phyloP scores from a whole-genome alignment of 192 early-diverging fungal genomes.

The Gryganskiella cystojenkinii region DNA sequence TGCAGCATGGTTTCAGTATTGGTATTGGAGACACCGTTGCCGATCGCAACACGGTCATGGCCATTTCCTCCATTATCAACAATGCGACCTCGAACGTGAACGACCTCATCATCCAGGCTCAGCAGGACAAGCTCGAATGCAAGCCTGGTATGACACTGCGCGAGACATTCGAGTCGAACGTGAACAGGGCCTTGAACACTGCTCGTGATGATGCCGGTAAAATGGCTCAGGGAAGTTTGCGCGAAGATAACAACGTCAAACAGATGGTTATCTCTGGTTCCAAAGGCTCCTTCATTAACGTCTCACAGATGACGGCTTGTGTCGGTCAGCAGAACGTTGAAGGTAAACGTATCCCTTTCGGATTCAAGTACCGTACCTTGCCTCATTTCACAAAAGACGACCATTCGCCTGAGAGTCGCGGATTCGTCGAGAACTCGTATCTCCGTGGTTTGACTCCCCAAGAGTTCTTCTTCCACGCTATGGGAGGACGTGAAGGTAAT shows the following conservation, averaged over 20 bases:
- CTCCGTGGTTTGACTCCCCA: conserved; percentile 93
- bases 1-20: conserved; percentile 95
- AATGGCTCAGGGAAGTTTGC: conserved; percentile 78
- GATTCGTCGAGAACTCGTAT: conserved; percentile 92
- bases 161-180: conserved; percentile 90
- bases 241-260: conserved; percentile 92
- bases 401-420: conserved; percentile 90
- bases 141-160: conserved; percentile 93
- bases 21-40: conserved; percentile 98
- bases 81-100: conserved; percentile 68
- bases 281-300: conserved; percentile 96
- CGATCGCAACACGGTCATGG: conserved; percentile 81
- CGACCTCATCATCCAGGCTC: conserved; percentile 23
- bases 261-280: conserved; percentile 98
- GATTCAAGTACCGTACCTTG: too few relatives aligned
- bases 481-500: conserved; percentile 96
- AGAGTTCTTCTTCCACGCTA: conserved; percentile 99
- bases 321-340: conserved; percentile 99
- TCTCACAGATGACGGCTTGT: conserved; percentile 98
- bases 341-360: conserved; percentile 95
- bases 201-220: conserved; percentile 95
- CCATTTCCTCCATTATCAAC: conserved; percentile 81
- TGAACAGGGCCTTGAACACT: conserved; percentile 88
- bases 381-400: conserved; percentile 91
- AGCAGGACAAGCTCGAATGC: conserved; percentile 83